These are phyloP conservation scores for Asterophora lycoperdoides DNA, from an alignment of 768 basidiomycete species.

Conservation along the genomic window DNA sequence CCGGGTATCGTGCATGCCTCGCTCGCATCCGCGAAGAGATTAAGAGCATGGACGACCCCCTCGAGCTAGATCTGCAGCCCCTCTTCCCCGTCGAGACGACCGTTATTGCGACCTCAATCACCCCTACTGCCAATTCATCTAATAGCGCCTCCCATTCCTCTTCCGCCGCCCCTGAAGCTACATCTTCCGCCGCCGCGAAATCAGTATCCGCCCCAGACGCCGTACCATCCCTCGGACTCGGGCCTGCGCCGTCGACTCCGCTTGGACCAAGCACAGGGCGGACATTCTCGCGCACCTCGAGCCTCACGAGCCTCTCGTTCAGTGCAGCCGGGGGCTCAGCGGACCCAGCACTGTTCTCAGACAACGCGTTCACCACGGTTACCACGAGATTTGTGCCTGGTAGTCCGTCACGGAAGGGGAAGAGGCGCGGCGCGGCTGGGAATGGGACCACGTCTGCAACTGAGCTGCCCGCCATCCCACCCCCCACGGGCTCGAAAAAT, in stretches of 20 bases:
- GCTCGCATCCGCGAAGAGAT: constrained; percentile 20
- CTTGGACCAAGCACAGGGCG: constrained; percentile 3
- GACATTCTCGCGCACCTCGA: constrained; percentile 19
- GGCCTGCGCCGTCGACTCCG: constrained; percentile 26
- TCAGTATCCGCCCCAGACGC: constrained; percentile 26
- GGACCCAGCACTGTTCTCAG: constrained; percentile 24
- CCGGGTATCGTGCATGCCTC: constrained; percentile 52
- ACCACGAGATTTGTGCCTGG: constrained; percentile 29
- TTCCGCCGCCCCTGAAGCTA: not conserved
- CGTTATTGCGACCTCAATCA: no score
- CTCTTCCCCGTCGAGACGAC: not conserved
- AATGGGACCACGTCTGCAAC: not conserved
- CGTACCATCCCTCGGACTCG: no score
- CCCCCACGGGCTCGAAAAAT: no score
- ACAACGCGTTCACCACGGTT: constrained; percentile 49
- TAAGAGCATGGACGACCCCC: not conserved
- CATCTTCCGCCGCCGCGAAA: constrained; percentile 8
- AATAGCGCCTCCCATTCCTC: not conserved
- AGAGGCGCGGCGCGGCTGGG: constrained; percentile 8
- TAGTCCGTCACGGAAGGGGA: constrained; percentile 26
- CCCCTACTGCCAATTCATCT: no score
- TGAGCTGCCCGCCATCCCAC: no score
- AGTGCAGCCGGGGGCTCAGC: constrained; percentile 10
- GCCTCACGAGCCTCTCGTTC: constrained; percentile 29
- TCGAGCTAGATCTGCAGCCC: not conserved